Base-by-base conservation (phyloP, 2,329 filamentous ascomycete species). In the Colletotrichum simmondsii region DNA sequence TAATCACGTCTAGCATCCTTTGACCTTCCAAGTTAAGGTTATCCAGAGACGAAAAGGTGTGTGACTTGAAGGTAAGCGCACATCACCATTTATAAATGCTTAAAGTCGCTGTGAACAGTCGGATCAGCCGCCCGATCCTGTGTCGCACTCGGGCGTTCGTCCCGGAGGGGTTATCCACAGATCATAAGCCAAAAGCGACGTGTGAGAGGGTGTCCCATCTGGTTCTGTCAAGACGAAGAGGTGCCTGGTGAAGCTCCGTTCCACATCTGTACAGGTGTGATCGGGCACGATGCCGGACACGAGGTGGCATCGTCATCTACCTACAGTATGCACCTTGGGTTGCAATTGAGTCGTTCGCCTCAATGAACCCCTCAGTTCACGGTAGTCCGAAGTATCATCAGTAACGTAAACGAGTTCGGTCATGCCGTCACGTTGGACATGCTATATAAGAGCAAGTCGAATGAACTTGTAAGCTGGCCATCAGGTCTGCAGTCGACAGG, bases 61-160 rank as follows among this genome's bases (percentile, higher is more conserved):
- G 42, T 49, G 8, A 10, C 8, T 8, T 49, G 8, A 19, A 49
- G 42, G 42, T 22, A 5, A 49, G 42, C 42, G 42, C 8, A 10
- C 19, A 49, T n/a, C 42, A 5, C 19, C 10, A 49, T 49, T 10
- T 2, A 7, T 11, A 49, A 49, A 11, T n/a, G 4, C 8, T 49
- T 22, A 1, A 1, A 19, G 19, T 10, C 19, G 42, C 42, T 49
- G 19, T 0, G 19, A 49, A 46, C 7, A 62, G 28, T 68, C 49
- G 49, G 58, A 26, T 68, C 19, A 30, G 42, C 65, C 65, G 58
- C 32, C 65, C 65, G 58, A 68, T 63, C 32, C 22, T 57, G n/a
- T 19, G 49, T 68, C 19, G 49, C 58, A 68, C 30, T 56, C 65
- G 58, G 65, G 8, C 52, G n/a, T 8, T 46, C 46, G 24, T 12